Base-by-base conservation (phyloP, 176 grass and related monocot genomes). In the Calamus simplicifolius region DNA sequence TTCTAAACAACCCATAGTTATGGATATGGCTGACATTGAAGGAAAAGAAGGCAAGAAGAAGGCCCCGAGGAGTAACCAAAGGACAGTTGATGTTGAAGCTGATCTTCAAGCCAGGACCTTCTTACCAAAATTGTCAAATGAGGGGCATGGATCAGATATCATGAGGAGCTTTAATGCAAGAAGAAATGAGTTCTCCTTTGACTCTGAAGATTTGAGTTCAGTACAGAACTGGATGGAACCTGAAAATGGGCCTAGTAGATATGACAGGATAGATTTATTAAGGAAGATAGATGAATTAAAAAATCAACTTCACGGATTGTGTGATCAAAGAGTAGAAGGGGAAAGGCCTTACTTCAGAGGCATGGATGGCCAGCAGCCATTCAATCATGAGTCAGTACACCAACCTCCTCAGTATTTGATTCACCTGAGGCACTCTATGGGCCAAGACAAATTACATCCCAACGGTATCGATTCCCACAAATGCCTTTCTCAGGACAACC, bases 241-340 rank as follows among this genome's bases (percentile, higher is more conserved):
- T 0, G 73, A 78, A 26, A 81, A 74, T 75, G 65, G 70, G 23
- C 57, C 79, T 49, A 78, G 70, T 16, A 52, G 56, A 25, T 28
- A 56, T 30, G 50, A 78, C 72, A 64, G 50, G 27, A 19, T 53
- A 6, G 79, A 85, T 28, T 82, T 81, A 18, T 59, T 83, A 56
- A 83, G 73, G 65, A 98, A 85, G 82, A 75, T 98, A 73, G 87
- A 89, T 71, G 88, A 70, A 14, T 66, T 92, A 50, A 88, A 84
- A 73, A 79, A 85, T 53, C 79, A 78, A 51, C 63, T 89, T 38
- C 79, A 51, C 57, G 80, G 60, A 60, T 78, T 83, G 57, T 92
- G 66, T 27, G 88, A 69, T 65, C 59, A 73, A 60, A 82, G 63
- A 64, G 17, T 31, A 2, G 53, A 50, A 16, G 75, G 67, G 21